A percentile compares a stretch with the other conserved stretches of the same genome.
These are phyloP conservation scores for Fusarium circinatum DNA, from an alignment of 2,329 filamentous ascomycete species.

Conservation along the genomic window DNA sequence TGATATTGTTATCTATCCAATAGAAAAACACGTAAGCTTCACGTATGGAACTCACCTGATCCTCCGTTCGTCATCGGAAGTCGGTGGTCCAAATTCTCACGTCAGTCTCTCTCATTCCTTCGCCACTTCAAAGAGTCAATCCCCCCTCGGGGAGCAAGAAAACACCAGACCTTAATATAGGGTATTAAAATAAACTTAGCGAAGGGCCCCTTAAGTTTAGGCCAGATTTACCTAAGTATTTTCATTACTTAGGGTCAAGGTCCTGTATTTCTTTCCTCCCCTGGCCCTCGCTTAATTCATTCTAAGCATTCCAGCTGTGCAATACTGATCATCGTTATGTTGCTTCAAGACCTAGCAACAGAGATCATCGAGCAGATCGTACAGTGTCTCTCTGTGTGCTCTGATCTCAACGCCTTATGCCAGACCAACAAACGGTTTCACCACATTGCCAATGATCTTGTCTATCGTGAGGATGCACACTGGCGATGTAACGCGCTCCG, in stretches of 20 bases:
- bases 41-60: too few species aligned
- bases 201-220: too few species aligned
- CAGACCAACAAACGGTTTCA: neutral
- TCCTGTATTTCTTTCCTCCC: too few species aligned
- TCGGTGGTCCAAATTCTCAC: neutral
- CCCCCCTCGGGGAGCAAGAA: too few species aligned
- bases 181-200: too few species aligned
- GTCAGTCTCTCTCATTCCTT: neutral
- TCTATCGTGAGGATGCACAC: neutral
- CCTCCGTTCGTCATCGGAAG: neutral
- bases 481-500: neutral
- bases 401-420: neutral
- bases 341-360: neutral
- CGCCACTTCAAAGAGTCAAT: fast-evolving
- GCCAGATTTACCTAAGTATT: too few species aligned
- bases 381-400: neutral
- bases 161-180: too few species aligned
- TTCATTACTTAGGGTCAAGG: too few species aligned
- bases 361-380: conserved; percentile 6
- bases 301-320: fast-evolving
- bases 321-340: neutral
- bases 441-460: neutral
- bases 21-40: neutral
- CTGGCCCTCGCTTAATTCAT: too few species aligned
- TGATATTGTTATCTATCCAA: fast-evolving